Base-by-base conservation (phyloP, 2,329 filamentous ascomycete species). In the Graphilbum sp. region DNA sequence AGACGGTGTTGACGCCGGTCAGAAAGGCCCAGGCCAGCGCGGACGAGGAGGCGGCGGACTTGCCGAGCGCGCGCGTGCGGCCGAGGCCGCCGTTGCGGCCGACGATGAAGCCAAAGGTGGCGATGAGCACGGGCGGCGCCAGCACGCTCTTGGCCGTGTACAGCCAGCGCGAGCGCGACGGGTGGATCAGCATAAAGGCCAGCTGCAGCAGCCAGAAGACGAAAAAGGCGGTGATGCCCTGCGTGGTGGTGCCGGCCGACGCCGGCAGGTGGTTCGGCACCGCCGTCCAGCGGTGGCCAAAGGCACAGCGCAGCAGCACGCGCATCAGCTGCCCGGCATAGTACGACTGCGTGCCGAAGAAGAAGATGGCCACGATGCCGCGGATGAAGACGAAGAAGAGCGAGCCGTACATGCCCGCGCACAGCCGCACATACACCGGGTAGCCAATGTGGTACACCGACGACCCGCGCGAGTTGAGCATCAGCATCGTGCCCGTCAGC, bases 41-140 rank as follows among this genome's bases (percentile, higher is more conserved):
- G 9, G 34, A 35, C 29, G 39, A 41, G 8, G 36, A 60, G 53
- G 16, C 52, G 50, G 30, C 61, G 54, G 16, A 54, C 51, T n/a
- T 32, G 30, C 9, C n/a, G 15, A 44, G 61, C 40, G 20, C 59
- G 40, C 41, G 62, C 58, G 7, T 54, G 54, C 54, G 54, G 19
- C 39, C 62, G 43, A 61, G 53, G 11, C 60, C 56, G 15, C 52
- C 57, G 6, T 46, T 50, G 39, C 53, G 51, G 34, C 57, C 55
- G 9, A 59, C 43, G 15, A 59, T 56, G 13, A 38, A 41, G 11
- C 32, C 40, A 36, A 41, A 41, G 20, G 36, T 38, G 21, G 21
- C 21, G 11, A 24, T 24, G 6, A 24, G 21, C 21, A 24, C 21
- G 27, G 27, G 11, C 15, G 27, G 27, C 13, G 11, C 10, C 11